Evolutionary conservation across 768 basidiomycete species (phyloP), one percentile per base, ranked within the genome.

Genomic region (Lentinula sp.): DNA sequence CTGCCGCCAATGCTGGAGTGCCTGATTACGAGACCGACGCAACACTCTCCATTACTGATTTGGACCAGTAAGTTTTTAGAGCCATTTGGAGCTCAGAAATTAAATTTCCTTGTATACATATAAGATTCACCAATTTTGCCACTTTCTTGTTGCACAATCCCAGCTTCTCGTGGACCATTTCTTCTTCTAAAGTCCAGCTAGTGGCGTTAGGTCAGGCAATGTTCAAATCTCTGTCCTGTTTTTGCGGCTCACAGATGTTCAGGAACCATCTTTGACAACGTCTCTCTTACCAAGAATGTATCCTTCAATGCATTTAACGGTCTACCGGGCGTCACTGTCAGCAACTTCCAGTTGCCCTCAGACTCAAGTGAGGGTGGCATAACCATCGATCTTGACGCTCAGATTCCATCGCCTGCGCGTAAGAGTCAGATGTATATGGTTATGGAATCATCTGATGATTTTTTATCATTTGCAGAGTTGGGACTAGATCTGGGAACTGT

Each of bases 361-460:
- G 86, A 90, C 64, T 83, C 86, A 65, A 79, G 85, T 46, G 81
- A 80, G 39, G 88, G 87, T 59, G 87, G 88, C 33, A 89, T 89
- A 61, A 81, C 81, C 56, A 85, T 90, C 55, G 85, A 85, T 64
- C 87, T 86, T 4, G 85, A 87, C 68, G 80, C 86, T 0, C 59
- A 72, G 20, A 88, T 90, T 63, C 86, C 86, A 10, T 90, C 88
- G 13, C 74, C 81, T 61, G 78, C 86, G 65, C 86, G 86, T 87
- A 59, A 43, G 86, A 83, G 15, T 15, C n/a, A 50, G 7, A 57
- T 23, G 15, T 57, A 12, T 35, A 3, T 28, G 28, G 33, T 32
- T 28, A 42, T 18, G 1, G 5, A 15, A 6, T 18, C 63, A 39
- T 62, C 73, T 35, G 74, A 63, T 37, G 60, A 52, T 36, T 35